phyloP scores from a whole-genome alignment of 1,284 basidiomycete genomes.

The Vanrija humicola region DNA sequence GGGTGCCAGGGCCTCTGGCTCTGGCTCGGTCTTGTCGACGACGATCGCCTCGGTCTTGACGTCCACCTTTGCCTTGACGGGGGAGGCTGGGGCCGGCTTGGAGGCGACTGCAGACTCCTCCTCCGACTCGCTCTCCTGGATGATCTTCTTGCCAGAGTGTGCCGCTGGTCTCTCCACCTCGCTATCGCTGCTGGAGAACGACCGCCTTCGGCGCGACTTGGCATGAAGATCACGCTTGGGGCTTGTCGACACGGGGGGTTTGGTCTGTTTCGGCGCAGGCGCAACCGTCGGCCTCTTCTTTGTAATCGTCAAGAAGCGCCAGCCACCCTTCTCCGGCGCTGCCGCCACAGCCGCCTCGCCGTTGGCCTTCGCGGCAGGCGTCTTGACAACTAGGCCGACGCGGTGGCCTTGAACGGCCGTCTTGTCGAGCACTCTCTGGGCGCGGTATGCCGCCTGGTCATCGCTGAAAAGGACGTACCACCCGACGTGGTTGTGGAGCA shows the following conservation, averaged over 20 bases:
- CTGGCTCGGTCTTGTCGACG: conserved; percentile 5
- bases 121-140: conserved; percentile 7
- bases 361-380: conserved; percentile 16
- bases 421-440: conserved; percentile 34
- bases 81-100: neutral
- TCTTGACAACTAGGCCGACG: conserved; percentile 27
- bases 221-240: conserved; percentile 6
- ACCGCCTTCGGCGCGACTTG: conserved; percentile 12
- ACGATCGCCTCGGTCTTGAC: neutral
- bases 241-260: conserved; percentile 7
- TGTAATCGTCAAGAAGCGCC: conserved; percentile 39
- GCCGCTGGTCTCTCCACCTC: conserved; percentile 8
- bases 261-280: neutral
- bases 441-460: conserved; percentile 25
- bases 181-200: conserved; percentile 26
- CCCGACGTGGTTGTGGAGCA: conserved; percentile 31
- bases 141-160: neutral
- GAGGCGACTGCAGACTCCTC: neutral
- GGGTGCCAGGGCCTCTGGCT: conserved; percentile 4
- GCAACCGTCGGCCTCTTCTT: conserved; percentile 28
- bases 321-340: conserved; percentile 9
- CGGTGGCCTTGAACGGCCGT: conserved; percentile 32
- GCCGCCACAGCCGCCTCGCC: conserved; percentile 7
- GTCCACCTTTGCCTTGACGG: conserved; percentile 2
- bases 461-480: conserved; percentile 46